Evolutionary conservation across 164 flowering plant genomes (phyloP).

Genomic region (Berberis thunbergii): DNA sequence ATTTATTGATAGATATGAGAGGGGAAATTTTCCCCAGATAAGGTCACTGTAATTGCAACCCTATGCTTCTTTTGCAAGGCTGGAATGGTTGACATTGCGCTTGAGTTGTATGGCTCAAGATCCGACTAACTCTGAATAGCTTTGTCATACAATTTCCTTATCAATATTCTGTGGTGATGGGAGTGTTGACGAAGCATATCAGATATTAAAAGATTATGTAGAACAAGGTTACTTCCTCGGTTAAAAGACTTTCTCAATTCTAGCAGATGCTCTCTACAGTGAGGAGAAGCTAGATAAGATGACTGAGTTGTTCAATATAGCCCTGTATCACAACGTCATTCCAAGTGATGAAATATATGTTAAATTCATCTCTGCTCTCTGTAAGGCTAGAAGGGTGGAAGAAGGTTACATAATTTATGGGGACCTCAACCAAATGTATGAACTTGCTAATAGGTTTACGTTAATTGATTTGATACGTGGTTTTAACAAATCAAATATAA

Average conservation of each 20-base stretch:
- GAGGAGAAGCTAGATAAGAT: constrained; percentile 56
- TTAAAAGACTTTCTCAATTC: constrained; percentile 34
- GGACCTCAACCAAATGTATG: constrained; percentile 21
- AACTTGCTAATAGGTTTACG: constrained; percentile 14
- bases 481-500: constrained; percentile 34
- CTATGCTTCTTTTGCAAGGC: constrained; percentile 81
- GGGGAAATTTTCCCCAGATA: constrained; percentile 44
- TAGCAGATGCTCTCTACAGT: constrained; percentile 52
- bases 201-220: constrained; percentile 37
- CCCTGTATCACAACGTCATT: constrained; percentile 29
- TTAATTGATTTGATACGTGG: constrained; percentile 40
- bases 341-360: constrained; percentile 28
- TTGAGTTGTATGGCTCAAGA: constrained; percentile 47
- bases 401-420: constrained; percentile 46
- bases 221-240: constrained; percentile 58
- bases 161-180: constrained; percentile 57
- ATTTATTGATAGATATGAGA: constrained; percentile 67
- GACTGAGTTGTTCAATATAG: constrained; percentile 40
- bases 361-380: constrained; percentile 46
- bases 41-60: constrained; percentile 58
- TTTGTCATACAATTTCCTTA: constrained; percentile 57
- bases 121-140: constrained; percentile 39
- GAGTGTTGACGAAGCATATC: constrained; percentile 51
- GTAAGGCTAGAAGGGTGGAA: constrained; percentile 38
- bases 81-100: constrained; percentile 69